These are phyloP conservation scores for Diaporthe vexans DNA, from an alignment of 2,329 filamentous ascomycete genomes.

Conservation along the genomic window DNA sequence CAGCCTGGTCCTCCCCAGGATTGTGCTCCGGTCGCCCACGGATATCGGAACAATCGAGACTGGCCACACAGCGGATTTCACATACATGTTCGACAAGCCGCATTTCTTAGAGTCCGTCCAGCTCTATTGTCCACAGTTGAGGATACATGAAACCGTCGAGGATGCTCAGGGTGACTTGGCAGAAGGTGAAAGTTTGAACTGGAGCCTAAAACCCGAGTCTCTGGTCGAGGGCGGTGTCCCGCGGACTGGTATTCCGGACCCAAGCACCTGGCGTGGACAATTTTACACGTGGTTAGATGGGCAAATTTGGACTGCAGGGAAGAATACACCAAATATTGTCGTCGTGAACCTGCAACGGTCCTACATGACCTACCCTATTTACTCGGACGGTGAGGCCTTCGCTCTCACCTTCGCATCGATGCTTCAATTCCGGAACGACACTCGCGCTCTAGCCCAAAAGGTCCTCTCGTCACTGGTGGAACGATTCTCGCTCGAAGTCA, in stretches of 20 bases:
- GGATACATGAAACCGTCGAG: background rate
- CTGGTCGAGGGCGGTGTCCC: constrained; percentile 11
- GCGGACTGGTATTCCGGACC: constrained; percentile 9
- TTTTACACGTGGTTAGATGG: constrained; percentile 13
- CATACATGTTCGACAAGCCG: constrained; percentile 25
- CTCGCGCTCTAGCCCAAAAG: constrained; percentile 43
- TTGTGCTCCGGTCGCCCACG: constrained; percentile 6
- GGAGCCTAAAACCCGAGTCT: constrained; percentile 7
- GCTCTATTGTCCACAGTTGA: constrained; percentile 27
- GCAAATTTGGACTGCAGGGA: background rate
- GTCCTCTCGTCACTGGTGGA: background rate
- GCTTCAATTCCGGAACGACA: constrained; percentile 50
- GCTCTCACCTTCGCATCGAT: constrained; percentile 52
- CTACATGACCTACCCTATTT: constrained; percentile 30
- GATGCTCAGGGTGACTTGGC: background rate
- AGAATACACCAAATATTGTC: background rate
- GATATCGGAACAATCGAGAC: constrained; percentile 22
- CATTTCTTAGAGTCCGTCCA: constrained; percentile 16
- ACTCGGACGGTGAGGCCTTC: constrained; percentile 30
- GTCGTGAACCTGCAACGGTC: constrained; percentile 22
- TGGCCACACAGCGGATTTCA: constrained; percentile 23
- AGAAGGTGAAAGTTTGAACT: background rate
- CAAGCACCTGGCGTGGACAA: constrained; percentile 8
- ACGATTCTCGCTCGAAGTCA: constrained; percentile 18
- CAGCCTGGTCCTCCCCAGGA: constrained; percentile 12